Conservation (phyloP, 345 rosid species). For the Erysimum cheiranthoides region DNA sequence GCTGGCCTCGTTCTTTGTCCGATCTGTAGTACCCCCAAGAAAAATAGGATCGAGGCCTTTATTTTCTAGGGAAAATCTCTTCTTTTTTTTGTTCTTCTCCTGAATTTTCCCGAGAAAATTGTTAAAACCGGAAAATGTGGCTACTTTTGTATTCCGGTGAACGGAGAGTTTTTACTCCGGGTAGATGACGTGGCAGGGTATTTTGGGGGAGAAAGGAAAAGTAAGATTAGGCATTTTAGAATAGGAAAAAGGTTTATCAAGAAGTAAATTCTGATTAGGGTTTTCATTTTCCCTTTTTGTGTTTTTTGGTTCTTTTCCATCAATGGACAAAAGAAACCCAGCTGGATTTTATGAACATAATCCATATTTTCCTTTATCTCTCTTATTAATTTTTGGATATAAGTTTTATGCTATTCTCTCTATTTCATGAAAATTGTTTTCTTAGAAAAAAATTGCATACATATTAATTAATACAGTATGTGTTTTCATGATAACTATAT, state of each 20-base stretch:
- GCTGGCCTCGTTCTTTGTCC: constrained; percentile 69
- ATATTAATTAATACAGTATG: too few relatives aligned
- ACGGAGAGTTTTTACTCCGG: constrained; percentile 13
- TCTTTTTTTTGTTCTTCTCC: neutral
- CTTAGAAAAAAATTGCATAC: neutral
- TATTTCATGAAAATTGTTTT: neutral
- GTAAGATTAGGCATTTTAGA: constrained; percentile 22
- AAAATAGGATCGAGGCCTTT: constrained; percentile 74
- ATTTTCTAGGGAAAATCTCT: constrained; percentile 43
- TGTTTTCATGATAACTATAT: neutral
- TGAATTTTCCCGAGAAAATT: constrained; percentile 45
- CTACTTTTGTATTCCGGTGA: constrained; percentile 21
- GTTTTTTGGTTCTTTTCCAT: neutral
- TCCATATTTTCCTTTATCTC: constrained; percentile 16
- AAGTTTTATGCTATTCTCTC: neutral
- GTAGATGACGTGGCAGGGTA: constrained; percentile 26
- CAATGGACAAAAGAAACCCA: constrained; percentile 14
- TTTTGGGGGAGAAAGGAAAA: neutral
- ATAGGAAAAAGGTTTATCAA: constrained; percentile 26
- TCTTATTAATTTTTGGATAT: neutral
- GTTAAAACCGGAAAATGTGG: neutral
- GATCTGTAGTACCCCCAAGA: constrained; percentile 69
- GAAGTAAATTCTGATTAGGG: constrained; percentile 37
- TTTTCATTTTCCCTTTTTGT: neutral
- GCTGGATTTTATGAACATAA: constrained; percentile 40